Evolutionary conservation across 495 filamentous ascomycete species (phyloP), one percentile per base, ranked within the genome.

Genomic region (Terfezia boudieri): DNA sequence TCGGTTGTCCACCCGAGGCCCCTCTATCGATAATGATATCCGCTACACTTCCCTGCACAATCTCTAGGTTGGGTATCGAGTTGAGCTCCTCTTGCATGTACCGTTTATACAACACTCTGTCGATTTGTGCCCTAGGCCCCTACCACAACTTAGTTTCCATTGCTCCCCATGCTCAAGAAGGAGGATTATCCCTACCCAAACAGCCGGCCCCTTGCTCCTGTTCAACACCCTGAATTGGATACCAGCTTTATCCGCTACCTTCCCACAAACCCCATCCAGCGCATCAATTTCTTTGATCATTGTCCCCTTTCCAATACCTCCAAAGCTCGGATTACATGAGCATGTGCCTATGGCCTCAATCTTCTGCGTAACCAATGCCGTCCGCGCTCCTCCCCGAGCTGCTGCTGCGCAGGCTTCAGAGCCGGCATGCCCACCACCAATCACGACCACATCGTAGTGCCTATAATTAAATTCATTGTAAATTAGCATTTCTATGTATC

Each of bases 261-360:
- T 75, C 2, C 86, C 89, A 0, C 83, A 82, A 9, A 98, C 74
- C 2, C 90, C 90, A 66, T 98, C 90, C 60, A 98, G 75, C 0
- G 90, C 92, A 70, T 98, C 90, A 35, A 98, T 80, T 67, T 98
- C 90, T 2, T 89, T 80, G 37, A 98, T 71, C 74, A 98, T 96
- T 14, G 83, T 95, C 9, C 90, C 90, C 67, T 98, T 98, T n/a
- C 90, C 90, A 60, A 98, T 98, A 36, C 90, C 90, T 50, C 90
- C 90, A 65, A 98, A 93, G 55, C 83, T 90, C 32, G 90, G 90
- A 67, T 98, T 98, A 71, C 90, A 98, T 52, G 89, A 95, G 69
- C 92, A 96, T 20, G 89, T 83, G 37, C 90, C 90, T 32, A 98
- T 81, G 61, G 94, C 94, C 52, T 85, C 79, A 54, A 87, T 64